Evolutionary conservation across 108 stramenopile species (phyloP), one percentile per base, ranked within the genome.

Genomic region (Nitzschia inconspicua): DNA sequence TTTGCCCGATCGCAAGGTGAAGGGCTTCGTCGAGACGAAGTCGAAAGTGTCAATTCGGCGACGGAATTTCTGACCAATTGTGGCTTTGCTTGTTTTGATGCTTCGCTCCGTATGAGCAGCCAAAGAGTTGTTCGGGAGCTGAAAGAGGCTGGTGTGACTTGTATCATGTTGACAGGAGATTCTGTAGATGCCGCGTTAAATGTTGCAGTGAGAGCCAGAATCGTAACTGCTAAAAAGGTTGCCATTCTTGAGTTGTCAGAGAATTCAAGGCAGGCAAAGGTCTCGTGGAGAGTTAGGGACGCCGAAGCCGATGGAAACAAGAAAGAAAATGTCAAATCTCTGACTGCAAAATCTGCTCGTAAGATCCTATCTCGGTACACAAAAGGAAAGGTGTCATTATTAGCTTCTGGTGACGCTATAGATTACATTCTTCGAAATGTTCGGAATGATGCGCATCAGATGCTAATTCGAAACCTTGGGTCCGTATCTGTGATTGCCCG

Each of bases 101-200:
- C 85, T 10, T 69, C 78, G n/a, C 42, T 78, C 9, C 65, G 85
- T 13, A 62, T 64, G n/a, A 69, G 71, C 29, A 77, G 73, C 23
- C 48, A 53, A 9, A 56, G 85, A 53, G 68, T 86, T 11, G 51
- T 86, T 3, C 8, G 54, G 7, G 78, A 78, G 36, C 60, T 86
- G 4, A 48, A 61, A 35, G 23, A 28, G 20, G 78, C 72, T 22
- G 74, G 70, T 16, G 65, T 80, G 9, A 47, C 68, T 6, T 58
- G 65, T 22, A 57, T 66, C 9, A 86, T 86, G 81, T 56, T 86
- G 36, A 86, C 85, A 26, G 85, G 85, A 25, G 85, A 86, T 63
- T 72, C 79, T 4, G 46, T 73, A 0, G 70, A 69, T 41, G 70
- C 80, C 29, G 76, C 81, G 4, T 11, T 86, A 19, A 37, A 72